Conservation (phyloP, 1,284 basidiomycete species). For the Stereum hirsutum region DNA sequence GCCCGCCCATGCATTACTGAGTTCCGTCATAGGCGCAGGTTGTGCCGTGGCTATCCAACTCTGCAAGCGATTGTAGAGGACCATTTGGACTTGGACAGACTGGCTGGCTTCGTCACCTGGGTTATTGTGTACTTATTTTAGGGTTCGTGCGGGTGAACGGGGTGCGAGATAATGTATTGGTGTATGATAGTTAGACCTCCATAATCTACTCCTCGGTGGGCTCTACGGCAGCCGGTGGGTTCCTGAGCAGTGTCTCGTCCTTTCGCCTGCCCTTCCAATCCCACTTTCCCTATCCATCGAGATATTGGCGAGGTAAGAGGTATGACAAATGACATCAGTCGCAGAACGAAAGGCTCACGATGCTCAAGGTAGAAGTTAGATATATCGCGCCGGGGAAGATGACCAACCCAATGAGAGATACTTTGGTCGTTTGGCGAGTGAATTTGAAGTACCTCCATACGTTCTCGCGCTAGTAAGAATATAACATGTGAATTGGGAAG, state of each 20-base stretch:
- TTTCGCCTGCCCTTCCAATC: constrained; percentile 28
- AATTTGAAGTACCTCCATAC: constrained; percentile 75
- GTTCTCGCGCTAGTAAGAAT: constrained; percentile 58
- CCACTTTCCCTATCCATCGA: constrained; percentile 28
- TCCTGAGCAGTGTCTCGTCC: constrained; percentile 22
- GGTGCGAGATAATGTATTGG: constrained; percentile 1
- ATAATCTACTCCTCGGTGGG: constrained; percentile 11
- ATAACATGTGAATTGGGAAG: constrained; percentile 7
- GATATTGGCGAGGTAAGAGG: too few relatives aligned
- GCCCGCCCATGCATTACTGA: constrained; percentile 86
- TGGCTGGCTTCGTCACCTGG: too few relatives aligned
- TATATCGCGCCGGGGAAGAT: constrained; percentile 36
- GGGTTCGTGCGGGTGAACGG: background rate
- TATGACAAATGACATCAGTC: too few relatives aligned
- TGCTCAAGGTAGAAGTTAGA: too few relatives aligned
- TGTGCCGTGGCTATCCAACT: constrained; percentile 88
- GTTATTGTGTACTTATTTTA: constrained; percentile 6
- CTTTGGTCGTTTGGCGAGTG: constrained; percentile 51
- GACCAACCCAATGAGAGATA: constrained; percentile 38
- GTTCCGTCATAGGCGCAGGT: constrained; percentile 77
- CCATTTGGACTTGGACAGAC: background rate
- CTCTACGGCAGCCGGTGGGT: constrained; percentile 6
- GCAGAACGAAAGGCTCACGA: too few relatives aligned
- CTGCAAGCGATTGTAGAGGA: constrained; percentile 66
- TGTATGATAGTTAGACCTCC: constrained; percentile 6